phyloP scores from a whole-genome alignment of 495 filamentous ascomycete genomes.

The Cladorrhinum samala region DNA sequence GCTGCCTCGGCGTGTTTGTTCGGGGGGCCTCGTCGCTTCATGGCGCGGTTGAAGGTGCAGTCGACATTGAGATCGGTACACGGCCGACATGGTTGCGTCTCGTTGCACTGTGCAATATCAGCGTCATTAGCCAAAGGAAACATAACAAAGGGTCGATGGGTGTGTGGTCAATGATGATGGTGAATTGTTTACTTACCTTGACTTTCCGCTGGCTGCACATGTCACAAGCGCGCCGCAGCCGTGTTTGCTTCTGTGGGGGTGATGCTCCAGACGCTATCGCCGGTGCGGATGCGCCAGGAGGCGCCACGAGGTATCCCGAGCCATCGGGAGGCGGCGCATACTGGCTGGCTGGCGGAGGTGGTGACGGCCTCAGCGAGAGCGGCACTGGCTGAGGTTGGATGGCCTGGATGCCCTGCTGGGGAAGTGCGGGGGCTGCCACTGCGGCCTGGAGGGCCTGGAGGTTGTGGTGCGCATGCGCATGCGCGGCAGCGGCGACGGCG shows the following conservation, averaged over 20 bases:
- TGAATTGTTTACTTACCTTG: constrained; percentile 52
- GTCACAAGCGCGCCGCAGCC: constrained; percentile 76
- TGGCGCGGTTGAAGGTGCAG: constrained; percentile 75
- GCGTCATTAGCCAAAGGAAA: constrained; percentile 1
- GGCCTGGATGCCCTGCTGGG: constrained; percentile 1
- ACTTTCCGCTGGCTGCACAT: constrained; percentile 81
- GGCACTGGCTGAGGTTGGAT: neutral
- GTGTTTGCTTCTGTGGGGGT: constrained; percentile 29
- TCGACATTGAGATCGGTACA: constrained; percentile 74
- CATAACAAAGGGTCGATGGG: neutral
- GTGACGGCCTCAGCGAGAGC: neutral
- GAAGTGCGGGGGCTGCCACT: constrained; percentile 23
- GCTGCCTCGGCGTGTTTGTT: constrained; percentile 81
- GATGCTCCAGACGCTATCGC: neutral
- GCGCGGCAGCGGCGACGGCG: constrained; percentile 19
- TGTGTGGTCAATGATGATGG: no score
- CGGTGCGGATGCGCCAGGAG: constrained; percentile 9
- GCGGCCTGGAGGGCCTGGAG: constrained; percentile 41
- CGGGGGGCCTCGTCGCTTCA: constrained; percentile 74
- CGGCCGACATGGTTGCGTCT: constrained; percentile 70
- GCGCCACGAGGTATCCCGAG: constrained; percentile 21
- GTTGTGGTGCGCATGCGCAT: constrained; percentile 33
- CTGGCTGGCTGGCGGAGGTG: constrained; percentile 14
- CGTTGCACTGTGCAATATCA: constrained; percentile 72
- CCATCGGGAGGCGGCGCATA: constrained; percentile 12